Evolutionary conservation across 108 stramenopile species (phyloP).

Genomic region (Skeletonema potamos): DNA sequence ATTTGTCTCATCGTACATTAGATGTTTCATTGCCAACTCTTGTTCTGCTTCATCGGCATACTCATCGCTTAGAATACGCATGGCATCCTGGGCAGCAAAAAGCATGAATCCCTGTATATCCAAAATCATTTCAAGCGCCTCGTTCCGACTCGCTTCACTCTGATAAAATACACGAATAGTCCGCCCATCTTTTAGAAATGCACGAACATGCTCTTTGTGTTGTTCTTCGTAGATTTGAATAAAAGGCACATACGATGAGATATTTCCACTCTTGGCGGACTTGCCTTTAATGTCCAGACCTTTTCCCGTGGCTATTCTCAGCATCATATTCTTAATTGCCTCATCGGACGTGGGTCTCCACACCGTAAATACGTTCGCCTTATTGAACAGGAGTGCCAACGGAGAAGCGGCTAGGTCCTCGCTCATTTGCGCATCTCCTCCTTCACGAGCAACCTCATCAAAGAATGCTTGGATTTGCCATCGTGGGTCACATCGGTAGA

Average conservation of each 20-base stretch:
- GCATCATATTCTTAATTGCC: conserved; percentile 76
- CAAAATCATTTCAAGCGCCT: conserved; percentile 26
- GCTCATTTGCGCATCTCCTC: conserved; percentile 40
- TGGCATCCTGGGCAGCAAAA: conserved; percentile 24
- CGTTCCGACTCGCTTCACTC: conserved; percentile 12
- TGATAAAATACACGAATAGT: conserved; percentile 37
- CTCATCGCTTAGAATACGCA: conserved; percentile 28
- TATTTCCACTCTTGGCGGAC: conserved; percentile 60
- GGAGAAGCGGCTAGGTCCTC: conserved; percentile 26
- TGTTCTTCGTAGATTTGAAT: conserved; percentile 66
- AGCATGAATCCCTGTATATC: conserved; percentile 35
- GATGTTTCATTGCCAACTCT: conserved; percentile 40
- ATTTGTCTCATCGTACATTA: conserved; percentile 35
- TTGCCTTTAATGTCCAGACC: conserved; percentile 82
- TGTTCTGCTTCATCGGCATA: conserved; percentile 19
- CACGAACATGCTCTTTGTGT: conserved; percentile 42
- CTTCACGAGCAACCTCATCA: conserved; percentile 58
- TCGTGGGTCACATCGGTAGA: conserved; percentile 57
- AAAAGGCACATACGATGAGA: conserved; percentile 69
- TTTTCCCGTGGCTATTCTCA: conserved; percentile 66
- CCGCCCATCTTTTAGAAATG: conserved; percentile 20
- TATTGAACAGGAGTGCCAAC: conserved; percentile 20
- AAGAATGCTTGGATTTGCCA: conserved; percentile 62
- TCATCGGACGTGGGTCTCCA: conserved; percentile 71
- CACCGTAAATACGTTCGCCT: conserved; percentile 61